Evolutionary conservation across 108 stramenopile genomes (phyloP), one percentile per base, ranked within the genome.

Genomic region (Skeletonema potamos): DNA sequence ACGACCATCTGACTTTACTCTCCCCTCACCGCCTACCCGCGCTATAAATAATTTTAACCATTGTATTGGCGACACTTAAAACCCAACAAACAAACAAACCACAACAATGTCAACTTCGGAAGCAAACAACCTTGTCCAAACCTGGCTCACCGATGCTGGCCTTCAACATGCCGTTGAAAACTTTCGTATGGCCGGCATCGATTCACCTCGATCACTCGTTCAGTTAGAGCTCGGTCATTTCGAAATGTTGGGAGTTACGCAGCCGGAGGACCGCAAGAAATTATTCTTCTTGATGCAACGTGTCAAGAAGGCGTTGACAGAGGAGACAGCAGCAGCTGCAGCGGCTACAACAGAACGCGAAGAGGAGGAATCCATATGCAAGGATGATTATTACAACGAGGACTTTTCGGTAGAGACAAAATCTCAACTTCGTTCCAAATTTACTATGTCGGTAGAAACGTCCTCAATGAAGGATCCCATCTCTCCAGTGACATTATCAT

Each of bases 241-340:
- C 59, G 89, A 85, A 62, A 85, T 88, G 2, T 64, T 95, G 72
- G 94, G 94, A 0, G 76, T 95, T 15, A 74, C 81, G 11, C 67
- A 81, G 62, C 79, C 88, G 4, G 86, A 85, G 30, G 90, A 95
- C 68, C 84, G 94, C 1, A 86, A 90, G 54, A 89, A 90, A 46
- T 60, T 95, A 24, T 95, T 95, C 72, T 95, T 89, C 64, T 79
- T 95, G 60, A 85, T 92, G 27, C 91, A 92, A 65, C 87, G 87
- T 58, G 88, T 95, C 68, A 91, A 89, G 30, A 69, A 46, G 73
- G 69, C 81, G 22, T 41, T 82, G 60, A 70, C 48, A 46, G 54
- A 37, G 2, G 73, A 41, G 41, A 22, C 24, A 46, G 39, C 60
- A 11, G 43, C 33, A 6, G 18, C 8, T 11, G 15, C 51, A 22